phyloP scores from a whole-genome alignment of 202 grass and related monocot species.

The Zoysia matrella region DNA sequence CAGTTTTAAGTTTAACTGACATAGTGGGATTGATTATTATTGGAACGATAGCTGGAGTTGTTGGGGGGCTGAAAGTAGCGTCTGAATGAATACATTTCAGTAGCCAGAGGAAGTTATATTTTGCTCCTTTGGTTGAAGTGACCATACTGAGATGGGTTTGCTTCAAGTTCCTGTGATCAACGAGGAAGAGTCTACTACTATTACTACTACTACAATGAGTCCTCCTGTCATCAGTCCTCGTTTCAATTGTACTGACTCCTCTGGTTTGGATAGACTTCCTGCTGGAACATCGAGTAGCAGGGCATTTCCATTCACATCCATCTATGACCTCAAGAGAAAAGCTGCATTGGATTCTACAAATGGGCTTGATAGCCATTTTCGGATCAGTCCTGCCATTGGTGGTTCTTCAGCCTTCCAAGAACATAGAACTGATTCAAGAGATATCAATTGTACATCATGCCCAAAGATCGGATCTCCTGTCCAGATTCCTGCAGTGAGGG shows the following conservation, averaged over 20 bases:
- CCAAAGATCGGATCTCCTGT: conserved; percentile 38
- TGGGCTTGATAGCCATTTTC: conserved; percentile 40
- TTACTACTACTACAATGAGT: conserved; percentile 8
- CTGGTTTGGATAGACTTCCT: conserved; percentile 43
- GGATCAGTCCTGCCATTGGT: conserved; percentile 32
- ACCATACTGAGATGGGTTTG: conserved; percentile 67
- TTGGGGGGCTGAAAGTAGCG: conserved; percentile 16
- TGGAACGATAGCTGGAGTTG: neutral
- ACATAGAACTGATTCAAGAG: conserved; percentile 51
- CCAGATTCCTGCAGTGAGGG: conserved; percentile 64
- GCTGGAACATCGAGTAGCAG: conserved; percentile 39
- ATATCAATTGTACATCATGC: conserved; percentile 43
- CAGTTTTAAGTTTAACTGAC: conserved; percentile 30
- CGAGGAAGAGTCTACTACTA: conserved; percentile 55
- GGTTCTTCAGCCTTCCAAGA: conserved; percentile 45
- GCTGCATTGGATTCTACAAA: conserved; percentile 29
- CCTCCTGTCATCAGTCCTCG: conserved; percentile 47
- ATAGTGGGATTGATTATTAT: conserved; percentile 25
- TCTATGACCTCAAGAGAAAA: conserved; percentile 57
- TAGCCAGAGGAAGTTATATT: neutral
- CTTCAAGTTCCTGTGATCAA: conserved; percentile 59
- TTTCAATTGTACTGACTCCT: conserved; percentile 26
- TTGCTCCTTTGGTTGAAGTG: conserved; percentile 14
- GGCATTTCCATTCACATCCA: conserved; percentile 44
- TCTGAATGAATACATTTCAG: neutral